These are phyloP conservation scores for Coniferiporia sulphurascens DNA, from an alignment of 1,284 basidiomycete genomes.

Conservation along the genomic window DNA sequence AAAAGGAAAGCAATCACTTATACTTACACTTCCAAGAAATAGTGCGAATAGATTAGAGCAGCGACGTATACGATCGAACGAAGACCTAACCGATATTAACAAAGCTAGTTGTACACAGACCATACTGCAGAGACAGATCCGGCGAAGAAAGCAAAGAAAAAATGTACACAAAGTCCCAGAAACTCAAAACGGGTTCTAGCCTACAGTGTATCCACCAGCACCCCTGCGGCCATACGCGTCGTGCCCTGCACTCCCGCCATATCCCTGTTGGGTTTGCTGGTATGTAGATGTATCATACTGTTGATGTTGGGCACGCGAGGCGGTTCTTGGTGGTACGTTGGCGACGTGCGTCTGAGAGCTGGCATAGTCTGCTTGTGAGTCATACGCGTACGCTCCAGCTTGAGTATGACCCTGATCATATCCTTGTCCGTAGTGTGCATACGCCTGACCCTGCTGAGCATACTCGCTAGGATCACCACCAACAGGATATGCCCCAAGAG, in stretches of 20 bases:
- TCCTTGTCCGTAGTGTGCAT: constrained; percentile 6
- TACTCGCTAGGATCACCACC: constrained; percentile 12
- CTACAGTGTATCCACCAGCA: constrained; percentile 13
- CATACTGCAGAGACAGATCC: background rate
- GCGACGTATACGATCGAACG: background rate
- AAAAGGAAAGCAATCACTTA: too few relatives aligned
- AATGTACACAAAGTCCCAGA: constrained; percentile 8
- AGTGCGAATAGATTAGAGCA: constrained; percentile 6
- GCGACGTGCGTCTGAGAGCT: constrained; percentile 2
- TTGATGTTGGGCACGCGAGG: constrained; percentile 13
- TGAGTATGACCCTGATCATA: constrained; percentile 11
- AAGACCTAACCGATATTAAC: background rate
- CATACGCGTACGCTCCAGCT: constrained; percentile 13
- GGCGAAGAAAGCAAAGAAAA: background rate
- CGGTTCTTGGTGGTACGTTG: constrained; percentile 9
- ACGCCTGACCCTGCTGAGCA: constrained; percentile 7
- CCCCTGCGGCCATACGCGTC: constrained; percentile 11
- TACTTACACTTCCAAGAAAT: too few relatives aligned
- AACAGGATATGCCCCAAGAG: constrained; percentile 10
- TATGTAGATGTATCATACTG: constrained; percentile 12
- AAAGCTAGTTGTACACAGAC: constrained; percentile 10
- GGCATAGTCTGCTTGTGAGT: constrained; percentile 9
- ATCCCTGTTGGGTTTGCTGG: constrained; percentile 5
- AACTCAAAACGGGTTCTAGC: background rate
- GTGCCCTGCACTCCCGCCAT: constrained; percentile 7